Evolutionary conservation across 2,329 filamentous ascomycete genomes (phyloP), one percentile per base, ranked within the genome.

Genomic region (Claviceps sp.): DNA sequence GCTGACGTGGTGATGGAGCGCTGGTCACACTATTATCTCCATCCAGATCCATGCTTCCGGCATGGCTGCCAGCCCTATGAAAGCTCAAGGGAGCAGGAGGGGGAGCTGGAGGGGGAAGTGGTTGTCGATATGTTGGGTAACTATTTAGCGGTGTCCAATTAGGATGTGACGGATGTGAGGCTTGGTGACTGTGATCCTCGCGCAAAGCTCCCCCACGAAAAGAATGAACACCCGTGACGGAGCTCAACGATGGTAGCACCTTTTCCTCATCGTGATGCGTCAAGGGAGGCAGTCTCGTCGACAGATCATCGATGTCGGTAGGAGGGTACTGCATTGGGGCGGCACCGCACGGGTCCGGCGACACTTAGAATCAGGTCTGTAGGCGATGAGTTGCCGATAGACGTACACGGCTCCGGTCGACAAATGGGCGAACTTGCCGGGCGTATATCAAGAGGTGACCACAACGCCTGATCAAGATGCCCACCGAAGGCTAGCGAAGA

Each of bases 141-240:
- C 73, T 72, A 52, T 76, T 76, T 48, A 75, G 61, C 54, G 70
- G 71, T 22, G 72, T 71, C 76, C 48, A 76, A 78, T 54, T 47
- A 26, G n/a, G 16, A 3, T 69, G 67, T 26, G 24, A 62, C 46
- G 50, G 63, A 54, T 41, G 63, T 54, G 36, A 62, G 54, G 49
- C 9, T 55, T 58, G 53, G 7, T 41, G 48, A 22, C 24, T 50
- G 9, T 50, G 51, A 30, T 57, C 55, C 41, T 53, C 50, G 44
- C 53, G 58, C n/a, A 54, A 50, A 16, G 58, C 56, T 30, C 59
- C 60, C 54, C 59, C 49, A 16, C 56, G 54, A 20, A 54, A 51
- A 26, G 60, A 52, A 50, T 66, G 58, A 48, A 62, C 62, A 49
- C 60, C 59, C 13, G 66, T 63, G 47, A 70, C 58, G 50, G 61